phyloP scores from a whole-genome alignment of 2,329 filamentous ascomycete genomes.

The Dactylellina parvicollis region DNA sequence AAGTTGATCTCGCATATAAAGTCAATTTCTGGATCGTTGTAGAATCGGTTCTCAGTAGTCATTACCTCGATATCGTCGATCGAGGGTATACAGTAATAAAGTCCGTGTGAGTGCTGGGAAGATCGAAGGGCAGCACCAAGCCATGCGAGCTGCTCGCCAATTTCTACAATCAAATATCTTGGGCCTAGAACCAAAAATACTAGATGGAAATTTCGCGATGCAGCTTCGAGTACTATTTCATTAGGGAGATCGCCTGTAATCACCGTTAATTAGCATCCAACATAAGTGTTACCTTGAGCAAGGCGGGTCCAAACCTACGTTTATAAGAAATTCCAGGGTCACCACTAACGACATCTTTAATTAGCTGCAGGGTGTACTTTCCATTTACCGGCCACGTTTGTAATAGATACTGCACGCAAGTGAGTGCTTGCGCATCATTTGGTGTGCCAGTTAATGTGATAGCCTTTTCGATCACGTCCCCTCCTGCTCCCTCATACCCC shows the following conservation, averaged over 20 bases:
- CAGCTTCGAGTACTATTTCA: neutral
- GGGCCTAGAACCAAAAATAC: constrained; percentile 16
- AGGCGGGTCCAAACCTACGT: neutral
- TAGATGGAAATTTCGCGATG: neutral
- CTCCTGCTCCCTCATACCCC: no score
- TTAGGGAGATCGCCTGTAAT: neutral
- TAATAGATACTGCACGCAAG: constrained; percentile 55
- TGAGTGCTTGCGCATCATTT: constrained; percentile 56
- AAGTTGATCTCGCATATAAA: constrained; percentile 44
- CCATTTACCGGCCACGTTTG: constrained; percentile 54
- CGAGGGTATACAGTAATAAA: constrained; percentile 53
- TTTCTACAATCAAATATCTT: constrained; percentile 57
- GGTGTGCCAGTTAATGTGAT: constrained; percentile 55
- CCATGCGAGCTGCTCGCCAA: constrained; percentile 61
- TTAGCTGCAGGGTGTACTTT: constrained; percentile 17
- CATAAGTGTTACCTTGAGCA: no score
- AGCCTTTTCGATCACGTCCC: constrained; percentile 25
- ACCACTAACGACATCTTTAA: constrained; percentile 12
- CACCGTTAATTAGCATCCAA: neutral
- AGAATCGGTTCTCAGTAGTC: neutral
- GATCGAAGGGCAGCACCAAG: constrained; percentile 59
- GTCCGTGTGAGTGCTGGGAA: constrained; percentile 52
- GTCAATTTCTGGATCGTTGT: no score
- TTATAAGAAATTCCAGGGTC: neutral
- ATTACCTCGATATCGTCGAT: neutral